A percentile compares a stretch with the other conserved stretches of the same genome.
Evolutionary conservation across 805 yeast species (phyloP).

Genomic region (Metschnikowia gruessii): DNA sequence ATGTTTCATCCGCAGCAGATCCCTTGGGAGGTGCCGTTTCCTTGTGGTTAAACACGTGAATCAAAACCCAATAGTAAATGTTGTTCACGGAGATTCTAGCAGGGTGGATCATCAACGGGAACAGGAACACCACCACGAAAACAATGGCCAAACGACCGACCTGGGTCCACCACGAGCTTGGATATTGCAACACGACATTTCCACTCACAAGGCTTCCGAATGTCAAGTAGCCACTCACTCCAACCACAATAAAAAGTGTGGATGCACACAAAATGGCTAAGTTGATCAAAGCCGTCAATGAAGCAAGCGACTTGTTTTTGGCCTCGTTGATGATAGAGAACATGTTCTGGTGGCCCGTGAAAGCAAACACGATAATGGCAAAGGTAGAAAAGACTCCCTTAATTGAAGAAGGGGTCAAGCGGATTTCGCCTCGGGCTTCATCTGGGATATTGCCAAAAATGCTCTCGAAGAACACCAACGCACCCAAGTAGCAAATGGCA

Average conservation of each 20-base stretch:
- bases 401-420: constrained; percentile 39
- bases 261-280: constrained; percentile 60
- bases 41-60: constrained; percentile 9
- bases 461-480: constrained; percentile 73
- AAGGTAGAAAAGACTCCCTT: constrained; percentile 60
- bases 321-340: constrained; percentile 85
- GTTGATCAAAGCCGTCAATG: constrained; percentile 46
- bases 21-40: background rate
- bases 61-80: constrained; percentile 51
- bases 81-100: constrained; percentile 80
- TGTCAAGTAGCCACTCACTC: constrained; percentile 75
- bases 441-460: constrained; percentile 51
- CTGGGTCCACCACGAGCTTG: constrained; percentile 56
- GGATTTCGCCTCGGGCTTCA: constrained; percentile 28
- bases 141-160: constrained; percentile 81
- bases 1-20: constrained; percentile 1
- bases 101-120: constrained; percentile 88
- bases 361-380: constrained; percentile 93
- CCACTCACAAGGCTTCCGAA: constrained; percentile 69
- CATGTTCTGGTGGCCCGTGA: constrained; percentile 95
- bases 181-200: constrained; percentile 77
- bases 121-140: constrained; percentile 75
- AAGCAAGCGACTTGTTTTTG: constrained; percentile 47
- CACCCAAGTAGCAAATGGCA: constrained; percentile 73
- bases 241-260: constrained; percentile 64